These are phyloP conservation scores for Scopulariopsis brevicaulis DNA, from an alignment of 2,329 filamentous ascomycete genomes.

Conservation along the genomic window DNA sequence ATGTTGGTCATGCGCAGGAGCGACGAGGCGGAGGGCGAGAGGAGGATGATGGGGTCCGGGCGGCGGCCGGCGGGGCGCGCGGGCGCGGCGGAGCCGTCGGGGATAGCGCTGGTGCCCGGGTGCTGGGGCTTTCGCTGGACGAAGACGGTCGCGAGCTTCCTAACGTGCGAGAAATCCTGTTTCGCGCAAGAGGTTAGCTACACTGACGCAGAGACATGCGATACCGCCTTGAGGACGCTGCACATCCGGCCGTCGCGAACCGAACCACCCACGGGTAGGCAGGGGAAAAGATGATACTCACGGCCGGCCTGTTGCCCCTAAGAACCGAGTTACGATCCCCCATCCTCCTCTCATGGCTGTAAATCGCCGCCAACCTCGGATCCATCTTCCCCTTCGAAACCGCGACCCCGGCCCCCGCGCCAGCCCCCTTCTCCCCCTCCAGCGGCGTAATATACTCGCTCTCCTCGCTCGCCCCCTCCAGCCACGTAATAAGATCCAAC, in stretches of 20 bases:
- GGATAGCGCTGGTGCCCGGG: conserved; percentile 21
- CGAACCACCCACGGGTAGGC: neutral
- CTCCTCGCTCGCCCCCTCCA: conserved; percentile 80
- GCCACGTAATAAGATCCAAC: conserved; percentile 83
- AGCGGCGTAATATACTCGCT: conserved; percentile 87
- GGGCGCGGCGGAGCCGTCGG: conserved; percentile 35
- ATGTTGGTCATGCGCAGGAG: conserved; percentile 93
- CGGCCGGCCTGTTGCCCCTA: conserved; percentile 77
- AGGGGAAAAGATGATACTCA: conserved; percentile 29
- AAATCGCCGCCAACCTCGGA: conserved; percentile 75
- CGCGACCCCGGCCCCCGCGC: conserved; percentile 22
- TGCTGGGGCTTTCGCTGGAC: conserved; percentile 49
- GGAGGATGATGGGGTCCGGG: conserved; percentile 83
- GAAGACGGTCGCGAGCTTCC: conserved; percentile 73
- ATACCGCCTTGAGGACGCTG: neutral
- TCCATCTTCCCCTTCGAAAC: conserved; percentile 56
- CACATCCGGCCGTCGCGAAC: neutral
- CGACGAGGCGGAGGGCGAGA: conserved; percentile 91
- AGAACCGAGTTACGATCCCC: conserved; percentile 85
- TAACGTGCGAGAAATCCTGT: conserved; percentile 88
- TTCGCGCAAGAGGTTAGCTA: neutral
- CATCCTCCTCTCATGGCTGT: conserved; percentile 82
- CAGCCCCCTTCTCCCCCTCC: conserved; percentile 45
- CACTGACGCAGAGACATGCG: conserved; percentile 5
- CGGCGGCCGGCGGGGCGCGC: conserved; percentile 40